phyloP scores from a whole-genome alignment of 2,329 filamentous ascomycete genomes.

The Colletotrichum lentis region DNA sequence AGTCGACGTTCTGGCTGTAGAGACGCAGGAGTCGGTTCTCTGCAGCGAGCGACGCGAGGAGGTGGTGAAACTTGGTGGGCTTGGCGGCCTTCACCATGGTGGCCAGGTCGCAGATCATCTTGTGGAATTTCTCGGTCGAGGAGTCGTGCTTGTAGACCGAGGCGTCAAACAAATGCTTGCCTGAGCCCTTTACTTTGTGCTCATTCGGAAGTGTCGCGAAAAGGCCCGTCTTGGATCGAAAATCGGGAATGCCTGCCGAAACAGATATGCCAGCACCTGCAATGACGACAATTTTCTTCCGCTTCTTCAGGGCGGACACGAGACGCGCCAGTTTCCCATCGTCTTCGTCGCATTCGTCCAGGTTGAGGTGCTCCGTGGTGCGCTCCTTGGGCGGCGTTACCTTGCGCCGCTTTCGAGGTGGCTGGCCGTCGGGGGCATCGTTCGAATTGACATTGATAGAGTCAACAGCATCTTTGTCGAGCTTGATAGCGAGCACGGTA shows the following conservation, averaged over 20 bases:
- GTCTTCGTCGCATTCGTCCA: conserved; percentile 60
- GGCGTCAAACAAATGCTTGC: conserved; percentile 95
- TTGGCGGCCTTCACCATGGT: conserved; percentile 77
- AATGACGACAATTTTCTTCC: conserved; percentile 96
- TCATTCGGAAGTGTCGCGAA: conserved; percentile 86
- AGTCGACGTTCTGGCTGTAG: conserved; percentile 97
- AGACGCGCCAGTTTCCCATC: conserved; percentile 72
- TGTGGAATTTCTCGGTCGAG: conserved; percentile 90
- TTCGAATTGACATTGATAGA: conserved; percentile 41
- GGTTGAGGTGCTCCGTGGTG: conserved; percentile 82
- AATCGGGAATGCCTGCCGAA: conserved; percentile 95
- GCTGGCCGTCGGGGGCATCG: conserved; percentile 71
- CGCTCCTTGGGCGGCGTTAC: conserved; percentile 69
- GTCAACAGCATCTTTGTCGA: conserved; percentile 34
- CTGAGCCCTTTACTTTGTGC: conserved; percentile 90
- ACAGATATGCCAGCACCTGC: conserved; percentile 97
- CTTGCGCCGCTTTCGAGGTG: conserved; percentile 79
- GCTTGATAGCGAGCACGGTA: conserved; percentile 43
- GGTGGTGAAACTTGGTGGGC: conserved; percentile 90
- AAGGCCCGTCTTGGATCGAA: conserved; percentile 88
- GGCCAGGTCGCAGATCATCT: conserved; percentile 92
- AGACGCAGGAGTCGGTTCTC: conserved; percentile 88
- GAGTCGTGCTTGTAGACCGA: conserved; percentile 94
- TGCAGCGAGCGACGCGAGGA: conserved; percentile 87
- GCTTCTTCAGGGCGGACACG: conserved; percentile 78